Conservation (phyloP, 2,329 filamentous ascomycete genomes). For the Xylariaceae sp. region DNA sequence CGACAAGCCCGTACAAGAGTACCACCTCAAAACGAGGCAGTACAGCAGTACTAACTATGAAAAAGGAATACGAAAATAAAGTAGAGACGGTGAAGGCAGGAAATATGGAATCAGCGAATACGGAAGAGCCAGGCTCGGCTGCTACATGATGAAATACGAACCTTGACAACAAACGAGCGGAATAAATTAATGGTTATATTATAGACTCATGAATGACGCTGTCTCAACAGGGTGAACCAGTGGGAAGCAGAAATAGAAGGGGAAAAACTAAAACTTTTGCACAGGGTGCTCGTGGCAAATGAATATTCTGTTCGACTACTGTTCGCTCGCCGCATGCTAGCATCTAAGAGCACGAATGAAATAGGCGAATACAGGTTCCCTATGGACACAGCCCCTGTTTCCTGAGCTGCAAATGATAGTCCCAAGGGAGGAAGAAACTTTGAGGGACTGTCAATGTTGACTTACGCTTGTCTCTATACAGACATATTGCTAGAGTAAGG, state of each 20-base stretch:
- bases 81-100: not conserved
- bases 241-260: not conserved
- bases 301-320: no score
- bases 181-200: conserved; percentile 10
- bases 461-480: not conserved
- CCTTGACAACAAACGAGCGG: conserved; percentile 7
- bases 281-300: no score
- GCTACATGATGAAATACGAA: conserved; percentile 5
- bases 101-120: not conserved
- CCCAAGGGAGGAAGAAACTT: not conserved
- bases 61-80: conserved; percentile 1
- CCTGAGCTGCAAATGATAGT: not conserved
- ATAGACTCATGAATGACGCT: not conserved
- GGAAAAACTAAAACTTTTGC: not conserved
- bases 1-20: conserved; percentile 33
- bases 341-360: not conserved
- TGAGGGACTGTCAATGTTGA: not conserved
- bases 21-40: conserved; percentile 17
- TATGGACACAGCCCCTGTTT: not conserved
- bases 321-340: no score
- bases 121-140: not conserved
- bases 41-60: not conserved
- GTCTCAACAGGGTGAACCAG: not conserved
- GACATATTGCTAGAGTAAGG: not conserved
- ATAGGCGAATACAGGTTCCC: not conserved